These are phyloP conservation scores for Ganoderma lingzhi DNA, from an alignment of 1,284 basidiomycete species.

Conservation along the genomic window DNA sequence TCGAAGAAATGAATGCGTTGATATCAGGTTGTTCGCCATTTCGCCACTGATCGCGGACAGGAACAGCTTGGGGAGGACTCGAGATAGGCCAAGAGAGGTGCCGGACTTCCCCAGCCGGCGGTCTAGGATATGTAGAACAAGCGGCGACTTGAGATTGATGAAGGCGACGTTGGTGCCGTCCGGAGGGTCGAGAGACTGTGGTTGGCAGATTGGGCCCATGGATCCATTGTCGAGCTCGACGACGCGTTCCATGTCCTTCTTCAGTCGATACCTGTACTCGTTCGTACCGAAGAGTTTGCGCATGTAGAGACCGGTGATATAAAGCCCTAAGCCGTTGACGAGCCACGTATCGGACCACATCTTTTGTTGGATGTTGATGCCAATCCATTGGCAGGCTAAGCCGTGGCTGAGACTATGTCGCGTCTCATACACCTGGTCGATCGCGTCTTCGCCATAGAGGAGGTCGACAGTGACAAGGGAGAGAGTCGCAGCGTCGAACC, in stretches of 20 bases:
- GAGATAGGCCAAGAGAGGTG: slow-evolving; percentile 92
- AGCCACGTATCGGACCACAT: slow-evolving; percentile 98
- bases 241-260: slow-evolving; percentile 97
- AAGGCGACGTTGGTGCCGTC: slow-evolving; percentile 83
- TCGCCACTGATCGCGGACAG: slow-evolving; percentile 95
- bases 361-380: slow-evolving; percentile 96
- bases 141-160: slow-evolving; percentile 94
- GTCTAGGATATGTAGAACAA: slow-evolving; percentile 96
- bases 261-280: slow-evolving; percentile 95
- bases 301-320: slow-evolving; percentile 91
- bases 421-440: slow-evolving; percentile 95
- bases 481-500: slow-evolving; percentile 88
- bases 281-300: slow-evolving; percentile 94
- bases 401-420: slow-evolving; percentile 89
- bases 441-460: slow-evolving; percentile 87
- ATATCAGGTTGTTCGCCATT: slow-evolving; percentile 85
- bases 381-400: slow-evolving; percentile 96
- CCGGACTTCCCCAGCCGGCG: slow-evolving; percentile 94
- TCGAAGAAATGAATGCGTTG: slow-evolving; percentile 91
- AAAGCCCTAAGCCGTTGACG: slow-evolving; percentile 91
- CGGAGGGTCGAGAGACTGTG: slow-evolving; percentile 85
- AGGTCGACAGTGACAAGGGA: slow-evolving; percentile 86
- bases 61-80: slow-evolving; percentile 95
- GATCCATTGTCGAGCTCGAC: slow-evolving; percentile 88
- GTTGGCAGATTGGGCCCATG: slow-evolving; percentile 95